phyloP scores from a whole-genome alignment of 2,329 filamentous ascomycete genomes.

The Arachnomyces sp. region DNA sequence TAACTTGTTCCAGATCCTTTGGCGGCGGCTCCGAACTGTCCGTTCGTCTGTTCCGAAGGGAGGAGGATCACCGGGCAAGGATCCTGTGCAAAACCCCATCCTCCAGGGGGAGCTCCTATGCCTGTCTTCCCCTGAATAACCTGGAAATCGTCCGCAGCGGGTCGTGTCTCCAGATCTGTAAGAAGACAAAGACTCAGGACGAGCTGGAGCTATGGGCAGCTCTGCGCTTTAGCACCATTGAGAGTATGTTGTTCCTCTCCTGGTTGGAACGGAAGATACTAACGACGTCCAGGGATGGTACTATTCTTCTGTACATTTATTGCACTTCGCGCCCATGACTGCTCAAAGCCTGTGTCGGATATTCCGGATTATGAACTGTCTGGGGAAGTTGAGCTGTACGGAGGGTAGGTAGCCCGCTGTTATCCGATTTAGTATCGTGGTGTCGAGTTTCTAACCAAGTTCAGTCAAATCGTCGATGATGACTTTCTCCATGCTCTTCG shows the following conservation, averaged over 20 bases:
- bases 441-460: slow-evolving; percentile 11
- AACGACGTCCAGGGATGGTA: slow-evolving; percentile 39
- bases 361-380: slow-evolving; percentile 44
- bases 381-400: slow-evolving; percentile 41
- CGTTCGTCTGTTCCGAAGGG: slow-evolving; percentile 45
- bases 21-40: slow-evolving; percentile 37
- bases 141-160: slow-evolving; percentile 30
- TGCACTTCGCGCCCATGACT: slow-evolving; percentile 51
- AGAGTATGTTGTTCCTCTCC: slow-evolving; percentile 33
- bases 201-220: slow-evolving; percentile 45
- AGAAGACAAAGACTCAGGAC: slow-evolving; percentile 25
- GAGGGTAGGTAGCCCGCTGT: slow-evolving; percentile 31
- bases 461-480: slow-evolving; percentile 45
- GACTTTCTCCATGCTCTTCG: slow-evolving; percentile 47
- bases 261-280: slow-evolving; percentile 3
- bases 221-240: slow-evolving; percentile 47
- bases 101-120: slow-evolving; percentile 33
- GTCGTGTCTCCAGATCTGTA: slow-evolving; percentile 33
- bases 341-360: slow-evolving; percentile 27
- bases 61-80: slow-evolving; percentile 43
- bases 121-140: slow-evolving; percentile 44
- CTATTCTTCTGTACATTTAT: slow-evolving; percentile 50
- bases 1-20: slow-evolving; percentile 33
- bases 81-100: slow-evolving; percentile 45
- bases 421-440: neutral